phyloP scores from a whole-genome alignment of 768 basidiomycete species.

The Serendipita sp. region DNA sequence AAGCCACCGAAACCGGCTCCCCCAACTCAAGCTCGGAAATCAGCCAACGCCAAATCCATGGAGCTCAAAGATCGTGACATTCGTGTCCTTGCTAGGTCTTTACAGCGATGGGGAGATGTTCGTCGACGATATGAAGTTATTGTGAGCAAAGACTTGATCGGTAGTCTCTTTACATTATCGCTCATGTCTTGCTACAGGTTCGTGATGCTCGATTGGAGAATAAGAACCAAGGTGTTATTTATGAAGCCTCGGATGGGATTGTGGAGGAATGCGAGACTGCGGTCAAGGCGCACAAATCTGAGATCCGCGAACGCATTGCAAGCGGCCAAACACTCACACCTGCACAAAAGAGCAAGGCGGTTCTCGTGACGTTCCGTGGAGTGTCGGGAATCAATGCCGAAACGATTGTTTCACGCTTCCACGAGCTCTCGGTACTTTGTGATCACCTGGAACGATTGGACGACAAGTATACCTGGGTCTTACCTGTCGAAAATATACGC shows the following conservation, averaged over 20 bases:
- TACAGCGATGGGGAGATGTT: conserved; percentile 97
- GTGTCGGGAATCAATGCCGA: conserved; percentile 95
- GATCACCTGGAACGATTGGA: conserved; percentile 58
- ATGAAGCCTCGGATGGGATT: conserved; percentile 84
- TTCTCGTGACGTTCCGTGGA: conserved; percentile 76
- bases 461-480: conserved; percentile 65
- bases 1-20: conserved; percentile 38
- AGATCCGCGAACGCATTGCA: conserved; percentile 57
- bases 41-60: conserved; percentile 85
- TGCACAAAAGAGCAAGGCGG: conserved; percentile 92
- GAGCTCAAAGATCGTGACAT: conserved; percentile 96
- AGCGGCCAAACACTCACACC: conserved; percentile 81
- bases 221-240: conserved; percentile 87
- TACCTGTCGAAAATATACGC: conserved; percentile 86
- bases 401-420: conserved; percentile 77
- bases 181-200: conserved; percentile 34
- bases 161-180: conserved; percentile 6
- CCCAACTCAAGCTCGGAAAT: conserved; percentile 65
- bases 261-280: conserved; percentile 70
- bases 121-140: conserved; percentile 87
- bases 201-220: conserved; percentile 76
- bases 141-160: conserved; percentile 33
- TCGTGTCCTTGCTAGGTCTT: conserved; percentile 81
- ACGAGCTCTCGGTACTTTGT: conserved; percentile 77
- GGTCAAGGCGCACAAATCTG: conserved; percentile 67